These are phyloP conservation scores for Apiospora sp. DNA, from an alignment of 2,329 filamentous ascomycete genomes.

Conservation along the genomic window DNA sequence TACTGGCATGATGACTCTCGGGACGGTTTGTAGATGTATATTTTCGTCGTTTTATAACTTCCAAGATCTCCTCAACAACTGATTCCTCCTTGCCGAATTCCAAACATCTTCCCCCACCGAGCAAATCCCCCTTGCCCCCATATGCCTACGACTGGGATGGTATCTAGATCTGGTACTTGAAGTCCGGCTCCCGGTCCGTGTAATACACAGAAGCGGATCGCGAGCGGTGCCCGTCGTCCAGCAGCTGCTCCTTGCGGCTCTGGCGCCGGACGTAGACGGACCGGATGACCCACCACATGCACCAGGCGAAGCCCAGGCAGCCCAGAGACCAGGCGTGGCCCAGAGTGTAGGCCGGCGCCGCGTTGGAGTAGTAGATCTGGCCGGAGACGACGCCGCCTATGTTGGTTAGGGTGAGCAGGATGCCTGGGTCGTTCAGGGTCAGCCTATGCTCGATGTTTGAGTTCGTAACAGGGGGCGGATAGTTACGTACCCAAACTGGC, in stretches of 20 bases:
- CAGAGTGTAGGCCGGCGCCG: constrained; percentile 36
- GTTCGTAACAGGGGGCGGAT: neutral
- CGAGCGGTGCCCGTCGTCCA: constrained; percentile 50
- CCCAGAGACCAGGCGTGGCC: constrained; percentile 48
- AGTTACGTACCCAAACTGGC: constrained; percentile 36
- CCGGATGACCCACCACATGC: constrained; percentile 46
- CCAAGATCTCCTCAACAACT: too few species aligned
- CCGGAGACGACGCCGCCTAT: constrained; percentile 38
- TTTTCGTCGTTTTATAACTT: too few species aligned
- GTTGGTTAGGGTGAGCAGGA: constrained; percentile 37
- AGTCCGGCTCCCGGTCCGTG: constrained; percentile 58
- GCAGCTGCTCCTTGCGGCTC: constrained; percentile 39
- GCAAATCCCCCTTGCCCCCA: neutral
- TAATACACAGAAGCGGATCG: constrained; percentile 53
- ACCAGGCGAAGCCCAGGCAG: constrained; percentile 45
- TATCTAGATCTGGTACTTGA: constrained; percentile 54
- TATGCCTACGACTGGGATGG: neutral
- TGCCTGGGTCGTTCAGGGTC: too few species aligned
- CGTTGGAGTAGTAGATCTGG: constrained; percentile 39
- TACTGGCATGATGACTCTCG: too few species aligned
- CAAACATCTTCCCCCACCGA: neutral
- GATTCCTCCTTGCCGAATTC: too few species aligned
- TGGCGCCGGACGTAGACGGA: constrained; percentile 43
- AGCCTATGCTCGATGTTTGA: neutral
- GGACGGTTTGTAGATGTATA: too few species aligned